Evolutionary conservation across 352 stramenopile genomes (phyloP).

Genomic region (Peronospora destructor): DNA sequence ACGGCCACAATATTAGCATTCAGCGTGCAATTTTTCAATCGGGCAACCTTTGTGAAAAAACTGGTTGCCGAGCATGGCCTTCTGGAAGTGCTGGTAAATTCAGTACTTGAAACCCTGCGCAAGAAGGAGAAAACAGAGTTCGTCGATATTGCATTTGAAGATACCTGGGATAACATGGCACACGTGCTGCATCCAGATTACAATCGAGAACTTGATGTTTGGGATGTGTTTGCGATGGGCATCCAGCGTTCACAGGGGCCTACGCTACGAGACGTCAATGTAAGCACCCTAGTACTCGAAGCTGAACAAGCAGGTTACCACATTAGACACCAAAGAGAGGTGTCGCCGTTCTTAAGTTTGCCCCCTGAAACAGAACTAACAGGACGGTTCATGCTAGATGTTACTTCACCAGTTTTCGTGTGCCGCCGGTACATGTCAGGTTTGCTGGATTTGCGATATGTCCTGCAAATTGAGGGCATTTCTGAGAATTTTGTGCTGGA

Average conservation of each 20-base stretch:
- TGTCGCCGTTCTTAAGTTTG: constrained; percentile 50
- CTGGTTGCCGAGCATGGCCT: constrained; percentile 68
- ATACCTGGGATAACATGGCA: constrained; percentile 39
- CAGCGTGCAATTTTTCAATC: constrained; percentile 98
- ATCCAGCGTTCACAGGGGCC: constrained; percentile 40
- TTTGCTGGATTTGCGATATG: constrained; percentile 96
- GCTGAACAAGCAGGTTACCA: constrained; percentile 32
- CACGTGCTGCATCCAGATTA: constrained; percentile 33
- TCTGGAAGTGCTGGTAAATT: constrained; percentile 62
- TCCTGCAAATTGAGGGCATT: constrained; percentile 96
- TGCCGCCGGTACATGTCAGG: constrained; percentile 93
- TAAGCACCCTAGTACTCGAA: constrained; percentile 38
- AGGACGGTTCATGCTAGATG: constrained; percentile 54
- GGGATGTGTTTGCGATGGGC: constrained; percentile 63
- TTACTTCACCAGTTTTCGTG: constrained; percentile 88
- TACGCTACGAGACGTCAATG: constrained; percentile 44
- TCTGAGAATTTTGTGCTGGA: constrained; percentile 82
- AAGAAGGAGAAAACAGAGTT: constrained; percentile 42
- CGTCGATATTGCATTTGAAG: constrained; percentile 41
- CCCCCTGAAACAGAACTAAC: constrained; percentile 50
- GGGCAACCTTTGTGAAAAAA: constrained; percentile 92
- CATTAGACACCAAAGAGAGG: constrained; percentile 31
- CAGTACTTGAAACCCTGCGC: constrained; percentile 63
- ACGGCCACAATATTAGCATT: constrained; percentile 89
- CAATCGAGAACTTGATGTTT: constrained; percentile 37